Percentiles rank a stretch among this genome's conserved stretches.
Evolutionary conservation across 2,329 filamentous ascomycete species (phyloP).

Genomic region (Arachnomyces sp.): DNA sequence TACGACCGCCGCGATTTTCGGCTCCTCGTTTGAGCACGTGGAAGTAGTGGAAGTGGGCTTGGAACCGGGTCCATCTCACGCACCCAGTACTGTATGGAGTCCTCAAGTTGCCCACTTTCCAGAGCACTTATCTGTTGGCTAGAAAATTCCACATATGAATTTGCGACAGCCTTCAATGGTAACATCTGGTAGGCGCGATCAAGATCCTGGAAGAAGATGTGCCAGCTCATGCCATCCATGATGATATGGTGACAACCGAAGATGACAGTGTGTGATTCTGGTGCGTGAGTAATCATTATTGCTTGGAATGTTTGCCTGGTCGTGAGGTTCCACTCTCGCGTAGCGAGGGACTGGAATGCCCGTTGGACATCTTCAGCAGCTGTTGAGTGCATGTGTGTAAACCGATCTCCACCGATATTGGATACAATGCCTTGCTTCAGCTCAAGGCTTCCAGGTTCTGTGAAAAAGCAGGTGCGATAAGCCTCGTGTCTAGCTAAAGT

Average conservation of each 20-base stretch:
- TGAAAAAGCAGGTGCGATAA: slow-evolving; percentile 26
- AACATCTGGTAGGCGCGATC: slow-evolving; percentile 36
- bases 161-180: slow-evolving; percentile 10
- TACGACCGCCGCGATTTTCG: background rate
- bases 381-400: too few relatives aligned
- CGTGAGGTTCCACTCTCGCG: too few relatives aligned
- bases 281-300: slow-evolving; percentile 7
- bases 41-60: slow-evolving; percentile 2
- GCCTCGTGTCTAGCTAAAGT: slow-evolving; percentile 26
- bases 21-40: background rate
- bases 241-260: slow-evolving; percentile 44
- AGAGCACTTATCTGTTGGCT: slow-evolving; percentile 22
- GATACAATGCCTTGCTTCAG: slow-evolving; percentile 17
- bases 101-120: slow-evolving; percentile 19
- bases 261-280: slow-evolving; percentile 33
- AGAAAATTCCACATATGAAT: slow-evolving; percentile 29
- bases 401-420: slow-evolving; percentile 31
- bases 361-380: too few relatives aligned
- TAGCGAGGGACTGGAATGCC: too few relatives aligned
- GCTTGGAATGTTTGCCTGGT: slow-evolving; percentile 24
- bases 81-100: background rate
- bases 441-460: slow-evolving; percentile 15
- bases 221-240: slow-evolving; percentile 42
- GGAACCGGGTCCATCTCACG: background rate
- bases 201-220: slow-evolving; percentile 40